Evolutionary conservation across 2,329 filamentous ascomycete species (phyloP), one percentile per base, ranked within the genome.

Genomic region (Cladosporium sp.): DNA sequence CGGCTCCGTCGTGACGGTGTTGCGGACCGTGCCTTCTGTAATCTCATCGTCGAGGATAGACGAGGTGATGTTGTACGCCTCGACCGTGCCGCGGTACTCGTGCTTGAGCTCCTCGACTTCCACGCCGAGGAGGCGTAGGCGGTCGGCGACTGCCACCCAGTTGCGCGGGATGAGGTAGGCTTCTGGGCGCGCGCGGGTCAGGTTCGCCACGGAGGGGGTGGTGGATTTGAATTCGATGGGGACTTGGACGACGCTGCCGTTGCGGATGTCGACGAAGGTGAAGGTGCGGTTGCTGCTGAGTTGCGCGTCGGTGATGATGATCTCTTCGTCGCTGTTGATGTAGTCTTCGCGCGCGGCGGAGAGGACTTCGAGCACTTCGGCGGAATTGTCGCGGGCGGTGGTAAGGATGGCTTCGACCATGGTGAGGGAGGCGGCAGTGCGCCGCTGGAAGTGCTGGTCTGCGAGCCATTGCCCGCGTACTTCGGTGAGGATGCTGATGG

Each of bases 121-220:
- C 13, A 64, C 55, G 15, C 58, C 61, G 7, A 60, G 52, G 11
- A 60, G 54, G 19, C 54, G 54, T 6, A 64, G 53, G 24, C 57
- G 54, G 7, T 52, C 54, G 1, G 53, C 59, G 3, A 62, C 54
- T 17, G 58, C 55, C 9, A 32, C 27, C 55, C 56, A 62, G 7
- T 60, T 57, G 39, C 55, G 55, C 2, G 61, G 60, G 51, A 63
- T 62, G 22, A 64, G 51, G 39, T 63, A 61, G 3, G 59, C 58
- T 39, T 56, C 54, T 1, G 59, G 59, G 1, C 61, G 52, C 2
- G 56, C 19, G 2, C 61, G 59, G 0, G 54, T 57, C 2, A 63
- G 50, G 12, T 56, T 58, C 12, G 59, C 51, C 2, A 45, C 43
- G 18, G 54, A 45, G 4, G 59, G 56, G 27, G 57, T 60, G 8